Percentiles rank a stretch among this genome's conserved stretches.
phyloP scores from a whole-genome alignment of 345 rosid genomes.

The Linum usitatissimum region DNA sequence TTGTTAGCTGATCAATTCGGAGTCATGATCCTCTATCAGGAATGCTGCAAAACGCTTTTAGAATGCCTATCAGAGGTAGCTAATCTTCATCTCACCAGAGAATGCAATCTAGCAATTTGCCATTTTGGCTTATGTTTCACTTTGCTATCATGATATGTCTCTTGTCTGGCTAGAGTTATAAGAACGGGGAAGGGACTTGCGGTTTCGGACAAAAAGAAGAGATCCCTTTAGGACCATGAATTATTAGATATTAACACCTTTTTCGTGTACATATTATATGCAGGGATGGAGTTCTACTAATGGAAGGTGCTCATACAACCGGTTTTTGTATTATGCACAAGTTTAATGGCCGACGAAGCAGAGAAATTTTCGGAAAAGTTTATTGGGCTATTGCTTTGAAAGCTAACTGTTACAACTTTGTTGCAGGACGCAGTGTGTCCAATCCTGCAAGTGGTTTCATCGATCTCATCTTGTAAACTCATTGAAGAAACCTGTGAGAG shows the following conservation, averaged over 20 bases:
- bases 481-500: slow-evolving; percentile 81
- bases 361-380: slow-evolving; percentile 55
- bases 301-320: slow-evolving; percentile 83
- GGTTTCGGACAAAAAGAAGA: slow-evolving; percentile 58
- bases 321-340: slow-evolving; percentile 88
- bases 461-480: slow-evolving; percentile 79
- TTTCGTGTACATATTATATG: slow-evolving; percentile 77
- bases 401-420: slow-evolving; percentile 78
- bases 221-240: slow-evolving; percentile 37
- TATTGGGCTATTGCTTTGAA: slow-evolving; percentile 32
- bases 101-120: slow-evolving; percentile 9
- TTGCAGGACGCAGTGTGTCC: slow-evolving; percentile 97
- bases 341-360: slow-evolving; percentile 91
- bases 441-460: slow-evolving; percentile 66
- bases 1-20: slow-evolving; percentile 83
- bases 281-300: slow-evolving; percentile 94
- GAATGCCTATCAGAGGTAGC: slow-evolving; percentile 90
- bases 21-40: slow-evolving; percentile 75
- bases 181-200: slow-evolving; percentile 56
- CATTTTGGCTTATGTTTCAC: slow-evolving; percentile 3
- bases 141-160: slow-evolving; percentile 24
- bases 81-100: slow-evolving; percentile 15
- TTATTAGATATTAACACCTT: slow-evolving; percentile 67
- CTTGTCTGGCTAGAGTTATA: slow-evolving; percentile 38
- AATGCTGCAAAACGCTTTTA: slow-evolving; percentile 84